Evolutionary conservation across 1,284 basidiomycete species (phyloP).

Genomic region (Ustilago shanxiensis): DNA sequence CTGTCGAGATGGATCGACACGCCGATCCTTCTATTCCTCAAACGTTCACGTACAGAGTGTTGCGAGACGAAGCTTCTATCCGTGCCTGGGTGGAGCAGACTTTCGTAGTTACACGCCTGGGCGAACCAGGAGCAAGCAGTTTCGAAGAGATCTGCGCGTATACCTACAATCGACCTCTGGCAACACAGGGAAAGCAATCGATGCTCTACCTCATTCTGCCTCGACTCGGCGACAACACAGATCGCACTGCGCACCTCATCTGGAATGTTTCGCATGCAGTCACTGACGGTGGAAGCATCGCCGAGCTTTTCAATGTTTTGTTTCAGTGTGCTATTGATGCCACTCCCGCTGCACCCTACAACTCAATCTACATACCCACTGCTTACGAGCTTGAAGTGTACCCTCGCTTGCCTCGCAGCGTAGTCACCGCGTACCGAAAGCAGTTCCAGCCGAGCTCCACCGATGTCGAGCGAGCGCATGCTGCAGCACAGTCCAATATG

Average conservation of each 20-base stretch:
- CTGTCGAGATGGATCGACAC: slow-evolving; percentile 35
- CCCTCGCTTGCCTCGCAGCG: slow-evolving; percentile 25
- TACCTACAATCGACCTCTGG: slow-evolving; percentile 35
- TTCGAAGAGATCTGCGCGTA: slow-evolving; percentile 9
- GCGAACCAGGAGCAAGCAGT: slow-evolving; percentile 15
- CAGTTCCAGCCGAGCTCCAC: slow-evolving; percentile 22
- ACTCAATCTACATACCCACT: slow-evolving; percentile 23
- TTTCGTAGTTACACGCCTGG: slow-evolving; percentile 30
- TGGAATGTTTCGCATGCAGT: slow-evolving; percentile 50
- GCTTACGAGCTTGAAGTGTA: slow-evolving; percentile 23
- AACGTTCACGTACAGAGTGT: slow-evolving; percentile 22
- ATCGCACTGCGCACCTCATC: slow-evolving; percentile 21
- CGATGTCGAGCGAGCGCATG: slow-evolving; percentile 4
- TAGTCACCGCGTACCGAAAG: slow-evolving; percentile 24
- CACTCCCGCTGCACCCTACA: slow-evolving; percentile 12
- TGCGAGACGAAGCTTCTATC: slow-evolving; percentile 28
- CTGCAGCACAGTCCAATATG: slow-evolving; percentile 16
- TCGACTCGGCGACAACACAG: slow-evolving; percentile 5
- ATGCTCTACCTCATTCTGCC: slow-evolving; percentile 44
- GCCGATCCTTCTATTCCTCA: slow-evolving; percentile 15
- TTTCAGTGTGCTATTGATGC: slow-evolving; percentile 33
- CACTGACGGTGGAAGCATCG: slow-evolving; percentile 43
- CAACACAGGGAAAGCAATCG: slow-evolving; percentile 37
- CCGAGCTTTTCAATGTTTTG: slow-evolving; percentile 29
- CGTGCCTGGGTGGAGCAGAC: slow-evolving; percentile 36